Evolutionary conservation across 2,329 filamentous ascomycete genomes (phyloP).

Genomic region (Aspergillus neotritici): DNA sequence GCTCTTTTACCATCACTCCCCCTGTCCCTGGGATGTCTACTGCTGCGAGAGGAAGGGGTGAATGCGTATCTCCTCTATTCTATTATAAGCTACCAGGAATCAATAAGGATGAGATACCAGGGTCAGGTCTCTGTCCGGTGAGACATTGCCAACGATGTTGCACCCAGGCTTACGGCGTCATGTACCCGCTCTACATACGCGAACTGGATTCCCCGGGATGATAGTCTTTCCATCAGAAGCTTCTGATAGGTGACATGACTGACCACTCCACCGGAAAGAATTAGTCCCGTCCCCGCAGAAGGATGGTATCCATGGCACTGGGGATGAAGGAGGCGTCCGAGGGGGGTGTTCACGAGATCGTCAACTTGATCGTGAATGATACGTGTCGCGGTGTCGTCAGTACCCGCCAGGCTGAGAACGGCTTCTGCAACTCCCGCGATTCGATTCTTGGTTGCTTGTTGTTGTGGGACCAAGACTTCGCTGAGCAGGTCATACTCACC

Average conservation of each 20-base stretch:
- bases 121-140: too few relatives aligned
- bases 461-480: slow-evolving; percentile 10
- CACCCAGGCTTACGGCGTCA: slow-evolving; percentile 1
- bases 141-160: not conserved
- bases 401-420: slow-evolving; percentile 6
- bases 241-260: slow-evolving; percentile 14
- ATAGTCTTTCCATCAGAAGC: not conserved
- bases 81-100: too few relatives aligned
- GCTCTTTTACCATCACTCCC: too few relatives aligned
- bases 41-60: too few relatives aligned
- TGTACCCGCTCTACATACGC: slow-evolving; percentile 1
- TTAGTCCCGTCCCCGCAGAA: slow-evolving; percentile 8
- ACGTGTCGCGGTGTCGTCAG: slow-evolving; percentile 3
- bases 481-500: slow-evolving; percentile 14
- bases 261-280: slow-evolving; percentile 19
- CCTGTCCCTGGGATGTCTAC: too few relatives aligned
- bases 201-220: not conserved
- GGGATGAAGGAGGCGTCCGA: slow-evolving; percentile 12
- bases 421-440: slow-evolving; percentile 15
- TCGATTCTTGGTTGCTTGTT: slow-evolving; percentile 10
- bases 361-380: slow-evolving; percentile 12
- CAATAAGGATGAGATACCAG: too few relatives aligned
- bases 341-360: slow-evolving; percentile 9
- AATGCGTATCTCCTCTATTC: too few relatives aligned
- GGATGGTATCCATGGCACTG: slow-evolving; percentile 6